Evolutionary conservation across 192 early-diverging fungal genomes (phyloP).

Genomic region (Gonapodya prolifera): DNA sequence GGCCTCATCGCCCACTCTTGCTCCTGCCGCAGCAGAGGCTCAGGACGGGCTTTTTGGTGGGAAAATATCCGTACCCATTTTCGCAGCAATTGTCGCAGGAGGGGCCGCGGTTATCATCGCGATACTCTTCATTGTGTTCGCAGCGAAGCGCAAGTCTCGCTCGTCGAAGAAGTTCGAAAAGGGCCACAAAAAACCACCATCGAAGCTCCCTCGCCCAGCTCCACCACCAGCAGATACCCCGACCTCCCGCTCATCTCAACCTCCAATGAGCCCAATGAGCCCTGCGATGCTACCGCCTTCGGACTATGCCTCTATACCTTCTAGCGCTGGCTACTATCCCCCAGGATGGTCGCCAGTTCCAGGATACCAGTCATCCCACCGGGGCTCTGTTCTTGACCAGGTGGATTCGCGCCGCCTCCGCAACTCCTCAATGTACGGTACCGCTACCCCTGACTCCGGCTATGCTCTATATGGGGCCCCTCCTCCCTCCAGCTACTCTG

Average conservation of each 20-base stretch:
- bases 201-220: background rate
- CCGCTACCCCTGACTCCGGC: background rate
- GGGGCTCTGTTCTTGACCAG: background rate
- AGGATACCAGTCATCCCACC: background rate
- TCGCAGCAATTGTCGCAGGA: background rate
- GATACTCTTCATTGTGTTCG: background rate
- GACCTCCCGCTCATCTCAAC: background rate
- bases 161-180: background rate
- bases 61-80: background rate
- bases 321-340: background rate
- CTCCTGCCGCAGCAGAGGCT: background rate
- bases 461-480: background rate
- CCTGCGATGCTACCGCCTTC: background rate
- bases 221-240: background rate
- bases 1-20: background rate
- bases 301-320: background rate
- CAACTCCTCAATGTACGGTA: background rate
- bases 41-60: background rate
- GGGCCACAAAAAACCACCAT: background rate
- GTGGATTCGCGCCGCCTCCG: background rate
- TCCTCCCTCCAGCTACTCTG: background rate
- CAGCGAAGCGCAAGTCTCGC: background rate
- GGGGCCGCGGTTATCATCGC: background rate
- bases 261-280: background rate
- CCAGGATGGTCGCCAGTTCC: background rate